Conservation (phyloP, 2,329 filamentous ascomycete genomes). For the Paraphaeosphaeria sporulosa region DNA sequence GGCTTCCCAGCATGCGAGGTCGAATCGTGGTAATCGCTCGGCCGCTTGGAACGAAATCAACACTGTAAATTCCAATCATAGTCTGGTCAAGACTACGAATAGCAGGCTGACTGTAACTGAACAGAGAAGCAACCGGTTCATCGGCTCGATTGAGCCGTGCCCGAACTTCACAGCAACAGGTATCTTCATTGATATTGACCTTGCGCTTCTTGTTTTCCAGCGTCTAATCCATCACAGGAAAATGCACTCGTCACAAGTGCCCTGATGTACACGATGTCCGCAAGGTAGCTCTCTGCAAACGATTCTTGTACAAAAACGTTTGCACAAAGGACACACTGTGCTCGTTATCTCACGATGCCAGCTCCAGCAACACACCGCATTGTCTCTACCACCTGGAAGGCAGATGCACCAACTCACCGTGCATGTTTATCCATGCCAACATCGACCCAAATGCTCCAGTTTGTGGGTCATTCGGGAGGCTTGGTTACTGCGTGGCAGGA, state of each 20-base stretch:
- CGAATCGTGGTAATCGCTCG: not conserved
- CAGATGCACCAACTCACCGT: constrained; percentile 85
- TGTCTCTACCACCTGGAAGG: constrained; percentile 91
- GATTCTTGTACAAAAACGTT: constrained; percentile 78
- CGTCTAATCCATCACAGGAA: constrained; percentile 60
- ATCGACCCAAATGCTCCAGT: constrained; percentile 79
- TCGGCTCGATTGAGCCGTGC: constrained; percentile 28
- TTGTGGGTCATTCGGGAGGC: constrained; percentile 82
- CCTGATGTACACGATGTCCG: constrained; percentile 82
- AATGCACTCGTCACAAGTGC: constrained; percentile 84
- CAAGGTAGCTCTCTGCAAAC: constrained; percentile 90
- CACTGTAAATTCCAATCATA: constrained; percentile 5
- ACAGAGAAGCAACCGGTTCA: constrained; percentile 12
- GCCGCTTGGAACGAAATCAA: constrained; percentile 9
- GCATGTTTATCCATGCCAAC: constrained; percentile 85
- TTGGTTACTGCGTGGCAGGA: constrained; percentile 90
- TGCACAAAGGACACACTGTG: constrained; percentile 82
- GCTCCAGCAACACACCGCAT: constrained; percentile 81
- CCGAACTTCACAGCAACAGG: constrained; percentile 42
- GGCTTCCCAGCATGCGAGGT: not conserved
- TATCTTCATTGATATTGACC: constrained; percentile 28
- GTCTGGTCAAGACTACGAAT: constrained; percentile 5
- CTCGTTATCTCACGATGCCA: constrained; percentile 88
- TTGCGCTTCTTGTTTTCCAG: constrained; percentile 1
- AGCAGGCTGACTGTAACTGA: constrained; percentile 14